phyloP scores from a whole-genome alignment of 108 stramenopile genomes.

The Nitzschia putrida region DNA sequence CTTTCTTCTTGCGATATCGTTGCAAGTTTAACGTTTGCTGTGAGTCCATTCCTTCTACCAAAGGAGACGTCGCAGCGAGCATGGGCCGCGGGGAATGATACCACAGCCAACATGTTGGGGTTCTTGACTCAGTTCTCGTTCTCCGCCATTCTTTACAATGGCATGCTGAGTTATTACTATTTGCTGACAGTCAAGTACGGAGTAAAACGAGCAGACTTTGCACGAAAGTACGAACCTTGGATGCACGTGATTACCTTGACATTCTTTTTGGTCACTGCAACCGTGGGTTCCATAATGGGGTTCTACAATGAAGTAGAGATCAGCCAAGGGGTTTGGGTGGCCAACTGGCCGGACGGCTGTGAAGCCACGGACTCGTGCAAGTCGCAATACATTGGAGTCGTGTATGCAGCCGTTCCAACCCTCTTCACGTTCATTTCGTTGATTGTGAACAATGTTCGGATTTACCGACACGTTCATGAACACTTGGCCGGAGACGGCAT shows the following conservation, averaged over 20 bases:
- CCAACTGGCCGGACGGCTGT: conserved; percentile 15
- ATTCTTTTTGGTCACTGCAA: conserved; percentile 19
- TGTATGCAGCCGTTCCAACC: conserved; percentile 10
- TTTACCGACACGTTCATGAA: conserved; percentile 4
- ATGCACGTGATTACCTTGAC: conserved; percentile 5
- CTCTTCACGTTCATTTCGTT: conserved; percentile 7
- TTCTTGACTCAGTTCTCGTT: conserved; percentile 32
- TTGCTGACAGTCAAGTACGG: conserved; percentile 20
- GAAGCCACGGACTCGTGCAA: conserved; percentile 5
- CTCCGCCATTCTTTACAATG: conserved; percentile 32
- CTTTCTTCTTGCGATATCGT: conserved; percentile 20
- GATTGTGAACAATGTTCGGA: conserved; percentile 17
- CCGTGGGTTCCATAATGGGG: conserved; percentile 10
- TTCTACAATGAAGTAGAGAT: conserved; percentile 17
- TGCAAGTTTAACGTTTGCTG: neutral
- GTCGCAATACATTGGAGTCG: conserved; percentile 14
- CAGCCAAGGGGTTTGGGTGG: conserved; percentile 10
- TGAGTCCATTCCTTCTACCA: conserved; percentile 14
- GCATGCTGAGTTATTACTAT: conserved; percentile 31
- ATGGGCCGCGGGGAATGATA: conserved; percentile 28
- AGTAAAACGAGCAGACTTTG: conserved; percentile 6
- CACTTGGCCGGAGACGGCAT: neutral
- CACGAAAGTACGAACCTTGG: conserved; percentile 11
- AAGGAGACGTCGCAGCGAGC: conserved; percentile 9
- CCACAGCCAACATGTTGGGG: conserved; percentile 26